A percentile compares a stretch with the other conserved stretches of the same genome.
phyloP scores from a whole-genome alignment of 352 stramenopile genomes.

The Aphanomyces euteiches region DNA sequence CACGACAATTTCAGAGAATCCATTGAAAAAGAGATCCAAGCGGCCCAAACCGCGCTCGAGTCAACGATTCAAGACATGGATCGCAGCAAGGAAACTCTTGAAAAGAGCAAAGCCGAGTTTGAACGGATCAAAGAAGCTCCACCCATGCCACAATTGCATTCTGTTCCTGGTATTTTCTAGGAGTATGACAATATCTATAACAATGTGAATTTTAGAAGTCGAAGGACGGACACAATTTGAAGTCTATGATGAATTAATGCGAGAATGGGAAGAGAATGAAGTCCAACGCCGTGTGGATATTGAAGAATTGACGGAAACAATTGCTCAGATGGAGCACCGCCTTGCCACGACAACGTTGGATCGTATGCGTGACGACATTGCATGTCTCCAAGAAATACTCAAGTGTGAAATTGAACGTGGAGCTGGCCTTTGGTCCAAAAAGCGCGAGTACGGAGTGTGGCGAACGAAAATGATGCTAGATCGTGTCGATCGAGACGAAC shows the following conservation, averaged over 20 bases:
- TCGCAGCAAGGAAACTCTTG: not conserved
- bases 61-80: not conserved
- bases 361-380: not conserved
- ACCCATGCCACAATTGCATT: conserved; percentile 1
- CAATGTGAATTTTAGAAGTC: not conserved
- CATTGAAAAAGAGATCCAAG: not conserved
- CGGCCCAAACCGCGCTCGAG: conserved; percentile 3
- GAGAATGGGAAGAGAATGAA: conserved; percentile 15
- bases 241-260: conserved; percentile 19
- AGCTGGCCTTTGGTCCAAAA: conserved; percentile 22
- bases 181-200: not conserved
- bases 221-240: conserved; percentile 17
- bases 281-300: not conserved
- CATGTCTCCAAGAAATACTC: conserved; percentile 6
- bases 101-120: not conserved
- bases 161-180: not conserved
- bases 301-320: not conserved
- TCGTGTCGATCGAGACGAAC: conserved; percentile 5
- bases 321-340: conserved; percentile 3
- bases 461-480: conserved; percentile 26
- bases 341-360: not conserved
- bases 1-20: conserved; percentile 21
- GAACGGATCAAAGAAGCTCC: not conserved
- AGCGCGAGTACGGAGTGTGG: conserved; percentile 27
- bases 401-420: conserved; percentile 15